A percentile compares a stretch with the other conserved stretches of the same genome.
Conservation (phyloP, 2,329 filamentous ascomycete genomes). For the Xylaria arbuscula region DNA sequence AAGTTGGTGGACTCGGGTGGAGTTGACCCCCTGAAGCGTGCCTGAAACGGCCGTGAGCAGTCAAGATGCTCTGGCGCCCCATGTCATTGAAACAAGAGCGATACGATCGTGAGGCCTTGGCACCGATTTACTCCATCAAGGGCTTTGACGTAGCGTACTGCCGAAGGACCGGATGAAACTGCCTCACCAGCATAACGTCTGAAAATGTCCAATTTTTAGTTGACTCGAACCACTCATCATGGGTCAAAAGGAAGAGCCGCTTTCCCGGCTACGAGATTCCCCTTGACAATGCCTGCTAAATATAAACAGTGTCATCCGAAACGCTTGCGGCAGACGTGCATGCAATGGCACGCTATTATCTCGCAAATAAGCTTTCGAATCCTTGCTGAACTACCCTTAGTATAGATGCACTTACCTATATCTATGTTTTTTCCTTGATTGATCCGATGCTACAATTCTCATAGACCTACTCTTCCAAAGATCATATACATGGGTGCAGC, state of each 20-base stretch:
- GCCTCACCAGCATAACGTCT: constrained; percentile 4
- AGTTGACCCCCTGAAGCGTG: constrained; percentile 37
- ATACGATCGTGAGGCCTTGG: constrained; percentile 30
- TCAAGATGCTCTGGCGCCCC: constrained; percentile 36
- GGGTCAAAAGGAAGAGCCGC: background rate
- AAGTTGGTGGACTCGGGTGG: constrained; percentile 36
- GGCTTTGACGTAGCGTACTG: constrained; percentile 8
- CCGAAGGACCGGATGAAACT: constrained; percentile 18
- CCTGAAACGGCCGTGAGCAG: constrained; percentile 27
- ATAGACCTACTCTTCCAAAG: background rate
- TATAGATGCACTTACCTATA: background rate
- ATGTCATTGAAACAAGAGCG: constrained; percentile 38
- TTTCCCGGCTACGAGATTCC: background rate
- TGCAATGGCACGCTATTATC: background rate
- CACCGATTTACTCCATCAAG: constrained; percentile 8
- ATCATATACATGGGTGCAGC: background rate
- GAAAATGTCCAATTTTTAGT: background rate
- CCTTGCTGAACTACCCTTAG: no score
- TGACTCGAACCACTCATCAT: background rate
- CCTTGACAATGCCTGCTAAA: background rate
- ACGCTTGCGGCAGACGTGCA: background rate
- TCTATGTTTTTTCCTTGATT: background rate
- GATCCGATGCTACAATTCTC: background rate
- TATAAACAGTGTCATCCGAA: constrained; percentile 2
- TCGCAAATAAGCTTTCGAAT: background rate